phyloP scores from a whole-genome alignment of 495 filamentous ascomycete species.

The Letharia columbiana region DNA sequence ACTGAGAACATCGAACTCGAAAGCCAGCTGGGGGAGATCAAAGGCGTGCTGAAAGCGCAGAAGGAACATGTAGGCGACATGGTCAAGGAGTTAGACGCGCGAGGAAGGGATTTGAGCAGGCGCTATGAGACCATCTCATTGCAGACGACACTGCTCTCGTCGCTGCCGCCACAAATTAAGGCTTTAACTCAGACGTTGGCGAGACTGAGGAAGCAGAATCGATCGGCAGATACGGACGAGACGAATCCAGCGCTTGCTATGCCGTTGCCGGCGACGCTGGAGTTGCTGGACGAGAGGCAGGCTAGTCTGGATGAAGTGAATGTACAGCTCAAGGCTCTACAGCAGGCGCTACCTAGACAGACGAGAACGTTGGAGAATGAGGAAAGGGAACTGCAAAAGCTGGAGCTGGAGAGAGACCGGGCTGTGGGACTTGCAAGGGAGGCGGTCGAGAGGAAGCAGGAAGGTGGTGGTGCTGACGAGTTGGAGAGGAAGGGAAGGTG shows the following conservation, averaged over 20 bases:
- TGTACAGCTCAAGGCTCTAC: slow-evolving; percentile 56
- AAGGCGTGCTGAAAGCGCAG: slow-evolving; percentile 62
- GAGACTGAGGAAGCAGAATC: slow-evolving; percentile 16
- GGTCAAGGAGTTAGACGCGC: slow-evolving; percentile 61
- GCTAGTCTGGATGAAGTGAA: slow-evolving; percentile 56
- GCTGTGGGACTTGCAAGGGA: slow-evolving; percentile 65
- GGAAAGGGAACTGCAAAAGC: slow-evolving; percentile 57
- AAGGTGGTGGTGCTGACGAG: slow-evolving; percentile 65
- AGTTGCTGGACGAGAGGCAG: slow-evolving; percentile 50
- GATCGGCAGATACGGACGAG: slow-evolving; percentile 16
- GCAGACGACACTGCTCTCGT: slow-evolving; percentile 49
- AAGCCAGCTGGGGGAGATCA: slow-evolving; percentile 56
- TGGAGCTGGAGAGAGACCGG: slow-evolving; percentile 63
- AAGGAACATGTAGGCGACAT: slow-evolving; percentile 73
- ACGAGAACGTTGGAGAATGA: slow-evolving; percentile 62
- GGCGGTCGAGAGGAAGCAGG: slow-evolving; percentile 67
- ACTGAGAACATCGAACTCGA: slow-evolving; percentile 80
- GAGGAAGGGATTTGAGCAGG: slow-evolving; percentile 50
- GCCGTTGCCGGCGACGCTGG: slow-evolving; percentile 51
- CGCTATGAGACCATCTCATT: slow-evolving; percentile 55
- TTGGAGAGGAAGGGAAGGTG: slow-evolving; percentile 76
- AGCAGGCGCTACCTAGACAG: slow-evolving; percentile 58
- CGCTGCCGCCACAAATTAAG: slow-evolving; percentile 53
- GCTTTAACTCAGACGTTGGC: slow-evolving; percentile 44
- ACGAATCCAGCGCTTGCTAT: slow-evolving; percentile 41